phyloP scores from a whole-genome alignment of 2,329 filamentous ascomycete genomes.

The Microdochium trichocladiopsis region DNA sequence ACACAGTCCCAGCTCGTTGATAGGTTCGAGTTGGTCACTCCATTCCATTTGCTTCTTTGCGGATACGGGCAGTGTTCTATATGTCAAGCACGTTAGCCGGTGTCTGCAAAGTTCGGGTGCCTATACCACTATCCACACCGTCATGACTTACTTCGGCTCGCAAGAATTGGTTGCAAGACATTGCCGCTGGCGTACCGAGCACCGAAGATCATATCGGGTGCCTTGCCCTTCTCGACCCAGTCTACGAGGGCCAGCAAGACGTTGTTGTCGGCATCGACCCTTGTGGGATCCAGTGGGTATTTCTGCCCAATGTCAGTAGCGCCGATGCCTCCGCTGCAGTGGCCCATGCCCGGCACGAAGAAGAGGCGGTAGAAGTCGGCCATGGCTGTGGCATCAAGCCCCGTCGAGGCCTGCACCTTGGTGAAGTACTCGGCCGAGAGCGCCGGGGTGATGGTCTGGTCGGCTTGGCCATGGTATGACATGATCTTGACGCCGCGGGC shows the following conservation, averaged over 20 bases:
- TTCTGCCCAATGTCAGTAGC: slow-evolving; percentile 8
- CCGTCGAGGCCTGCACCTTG: slow-evolving; percentile 5
- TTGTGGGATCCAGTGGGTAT: slow-evolving; percentile 6
- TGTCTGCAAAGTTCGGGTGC: neutral
- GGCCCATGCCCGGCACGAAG: slow-evolving; percentile 10
- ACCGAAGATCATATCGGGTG: slow-evolving; percentile 6
- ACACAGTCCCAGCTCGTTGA: slow-evolving; percentile 8
- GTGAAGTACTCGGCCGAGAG: slow-evolving; percentile 5
- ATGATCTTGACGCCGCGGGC: slow-evolving; percentile 7
- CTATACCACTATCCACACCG: neutral
- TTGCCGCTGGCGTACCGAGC: slow-evolving; percentile 9
- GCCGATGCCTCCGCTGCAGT: slow-evolving; percentile 8
- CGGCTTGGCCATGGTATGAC: slow-evolving; percentile 10
- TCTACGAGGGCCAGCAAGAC: slow-evolving; percentile 5
- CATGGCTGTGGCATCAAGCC: slow-evolving; percentile 4
- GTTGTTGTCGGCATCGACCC: slow-evolving; percentile 8
- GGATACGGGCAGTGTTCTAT: slow-evolving; percentile 9
- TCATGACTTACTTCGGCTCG: slow-evolving; percentile 7
- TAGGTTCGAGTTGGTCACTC: slow-evolving; percentile 4
- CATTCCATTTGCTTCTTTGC: slow-evolving; percentile 6
- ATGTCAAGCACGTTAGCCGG: neutral
- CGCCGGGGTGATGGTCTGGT: slow-evolving; percentile 8
- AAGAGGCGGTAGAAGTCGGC: slow-evolving; percentile 21
- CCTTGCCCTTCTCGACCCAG: slow-evolving; percentile 7
- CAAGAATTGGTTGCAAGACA: slow-evolving; percentile 3